phyloP scores from a whole-genome alignment of 306 rosid species.

The Begonia fuchsioides region DNA sequence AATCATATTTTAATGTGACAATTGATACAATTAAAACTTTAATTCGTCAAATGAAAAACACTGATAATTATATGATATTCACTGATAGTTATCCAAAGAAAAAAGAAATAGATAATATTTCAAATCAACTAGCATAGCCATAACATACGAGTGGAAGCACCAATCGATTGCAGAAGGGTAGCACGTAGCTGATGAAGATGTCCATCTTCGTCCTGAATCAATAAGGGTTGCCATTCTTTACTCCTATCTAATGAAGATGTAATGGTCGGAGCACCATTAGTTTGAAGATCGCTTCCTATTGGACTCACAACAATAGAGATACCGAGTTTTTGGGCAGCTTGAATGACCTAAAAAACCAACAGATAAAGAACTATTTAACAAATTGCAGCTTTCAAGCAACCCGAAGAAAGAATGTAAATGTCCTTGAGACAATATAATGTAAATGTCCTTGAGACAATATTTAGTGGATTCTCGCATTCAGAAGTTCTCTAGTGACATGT shows the following conservation, averaged over 20 bases:
- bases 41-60: too few species aligned
- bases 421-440: too few species aligned
- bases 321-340: slow-evolving; percentile 72
- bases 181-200: slow-evolving; percentile 73
- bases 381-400: slow-evolving; percentile 4
- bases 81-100: too few species aligned
- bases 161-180: slow-evolving; percentile 62
- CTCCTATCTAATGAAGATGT: slow-evolving; percentile 44
- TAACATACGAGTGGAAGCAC: slow-evolving; percentile 52
- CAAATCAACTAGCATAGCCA: slow-evolving; percentile 9
- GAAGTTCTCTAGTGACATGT: too few species aligned
- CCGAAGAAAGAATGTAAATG: too few species aligned
- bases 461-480: too few species aligned
- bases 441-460: too few species aligned
- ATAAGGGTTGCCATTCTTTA: slow-evolving; percentile 74
- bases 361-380: neutral
- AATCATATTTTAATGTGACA: too few species aligned
- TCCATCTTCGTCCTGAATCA: slow-evolving; percentile 74
- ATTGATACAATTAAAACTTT: too few species aligned
- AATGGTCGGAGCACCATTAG: slow-evolving; percentile 39
- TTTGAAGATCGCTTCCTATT: slow-evolving; percentile 47
- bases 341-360: slow-evolving; percentile 47
- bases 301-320: slow-evolving; percentile 54
- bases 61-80: too few species aligned
- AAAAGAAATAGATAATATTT: slow-evolving; percentile 3